A percentile compares a stretch with the other conserved stretches of the same genome.
Evolutionary conservation across 345 rosid species (phyloP).

Genomic region (Geranium rotundifolium): DNA sequence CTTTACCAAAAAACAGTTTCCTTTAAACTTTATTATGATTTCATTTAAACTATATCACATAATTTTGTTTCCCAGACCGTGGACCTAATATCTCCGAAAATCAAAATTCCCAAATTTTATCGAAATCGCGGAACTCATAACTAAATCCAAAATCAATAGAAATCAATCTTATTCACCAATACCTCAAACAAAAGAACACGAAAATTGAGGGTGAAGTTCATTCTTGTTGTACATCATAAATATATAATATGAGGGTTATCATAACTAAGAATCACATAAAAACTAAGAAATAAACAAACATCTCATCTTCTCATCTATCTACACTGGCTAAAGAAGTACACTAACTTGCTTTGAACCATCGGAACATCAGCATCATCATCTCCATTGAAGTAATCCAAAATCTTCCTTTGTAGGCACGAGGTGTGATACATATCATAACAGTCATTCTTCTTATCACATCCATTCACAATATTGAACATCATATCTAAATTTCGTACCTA

Average conservation of each 20-base stretch:
- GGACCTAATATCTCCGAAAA: too few species aligned
- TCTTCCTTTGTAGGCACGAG: slow-evolving; percentile 41
- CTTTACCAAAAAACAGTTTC: too few species aligned
- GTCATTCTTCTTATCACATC: slow-evolving; percentile 34
- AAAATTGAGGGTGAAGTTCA: too few species aligned
- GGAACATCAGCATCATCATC: slow-evolving; percentile 17
- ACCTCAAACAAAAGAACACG: too few species aligned
- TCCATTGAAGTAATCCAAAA: slow-evolving; percentile 43
- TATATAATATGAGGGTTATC: background rate
- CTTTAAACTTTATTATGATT: too few species aligned
- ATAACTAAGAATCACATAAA: background rate
- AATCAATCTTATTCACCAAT: too few species aligned
- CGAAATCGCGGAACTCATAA: too few species aligned
- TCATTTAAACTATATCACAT: too few species aligned
- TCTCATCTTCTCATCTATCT: background rate
- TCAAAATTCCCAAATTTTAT: too few species aligned
- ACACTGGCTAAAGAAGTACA: background rate
- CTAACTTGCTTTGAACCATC: slow-evolving; percentile 41
- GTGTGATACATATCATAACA: slow-evolving; percentile 39
- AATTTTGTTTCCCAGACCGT: too few species aligned
- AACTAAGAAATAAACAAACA: background rate
- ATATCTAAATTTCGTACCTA: slow-evolving; percentile 43
- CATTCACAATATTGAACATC: slow-evolving; percentile 30
- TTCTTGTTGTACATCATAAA: too few species aligned
- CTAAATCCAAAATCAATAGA: too few species aligned